Conservation (phyloP, 495 filamentous ascomycete species). For the Hyphodiscus hymeniophilus region DNA sequence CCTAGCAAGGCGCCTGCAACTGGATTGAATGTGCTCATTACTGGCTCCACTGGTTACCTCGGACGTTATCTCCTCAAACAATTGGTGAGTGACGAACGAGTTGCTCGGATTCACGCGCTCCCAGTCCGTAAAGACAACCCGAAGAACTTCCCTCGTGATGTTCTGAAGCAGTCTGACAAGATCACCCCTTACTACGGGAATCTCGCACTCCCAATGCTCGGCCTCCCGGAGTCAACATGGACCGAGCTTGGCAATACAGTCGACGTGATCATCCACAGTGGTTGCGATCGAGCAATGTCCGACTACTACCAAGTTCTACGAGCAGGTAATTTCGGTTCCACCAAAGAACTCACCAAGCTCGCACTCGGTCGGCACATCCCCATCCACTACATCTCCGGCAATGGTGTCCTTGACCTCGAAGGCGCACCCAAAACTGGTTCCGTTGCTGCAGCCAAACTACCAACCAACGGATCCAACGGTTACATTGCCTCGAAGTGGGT, state of each 20-base stretch:
- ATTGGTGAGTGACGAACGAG: slow-evolving; percentile 2
- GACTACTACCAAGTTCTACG: slow-evolving; percentile 37
- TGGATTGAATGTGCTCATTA: slow-evolving; percentile 18
- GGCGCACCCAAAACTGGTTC: neutral
- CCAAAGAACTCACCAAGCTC: slow-evolving; percentile 31
- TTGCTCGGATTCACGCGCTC: slow-evolving; percentile 2
- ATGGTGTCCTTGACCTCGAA: slow-evolving; percentile 16
- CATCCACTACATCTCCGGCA: slow-evolving; percentile 43
- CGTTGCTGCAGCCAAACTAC: neutral
- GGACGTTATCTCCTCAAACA: slow-evolving; percentile 12
- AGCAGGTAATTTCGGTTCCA: slow-evolving; percentile 34
- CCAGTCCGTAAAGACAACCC: neutral
- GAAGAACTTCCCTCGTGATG: neutral
- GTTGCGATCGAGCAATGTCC: slow-evolving; percentile 39
- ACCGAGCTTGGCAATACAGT: slow-evolving; percentile 24
- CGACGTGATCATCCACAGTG: slow-evolving; percentile 43
- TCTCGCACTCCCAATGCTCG: neutral
- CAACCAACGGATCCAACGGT: slow-evolving; percentile 20
- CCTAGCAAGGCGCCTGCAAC: neutral
- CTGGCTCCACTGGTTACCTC: slow-evolving; percentile 28
- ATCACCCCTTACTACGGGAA: slow-evolving; percentile 1
- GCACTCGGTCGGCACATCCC: slow-evolving; percentile 29
- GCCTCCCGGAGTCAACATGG: neutral
- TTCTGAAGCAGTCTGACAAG: neutral
- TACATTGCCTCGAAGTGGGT: slow-evolving; percentile 47